Evolutionary conservation across 169 alveolate species (phyloP), one percentile per base, ranked within the genome.

Genomic region (Besnoitia besnoiti): DNA sequence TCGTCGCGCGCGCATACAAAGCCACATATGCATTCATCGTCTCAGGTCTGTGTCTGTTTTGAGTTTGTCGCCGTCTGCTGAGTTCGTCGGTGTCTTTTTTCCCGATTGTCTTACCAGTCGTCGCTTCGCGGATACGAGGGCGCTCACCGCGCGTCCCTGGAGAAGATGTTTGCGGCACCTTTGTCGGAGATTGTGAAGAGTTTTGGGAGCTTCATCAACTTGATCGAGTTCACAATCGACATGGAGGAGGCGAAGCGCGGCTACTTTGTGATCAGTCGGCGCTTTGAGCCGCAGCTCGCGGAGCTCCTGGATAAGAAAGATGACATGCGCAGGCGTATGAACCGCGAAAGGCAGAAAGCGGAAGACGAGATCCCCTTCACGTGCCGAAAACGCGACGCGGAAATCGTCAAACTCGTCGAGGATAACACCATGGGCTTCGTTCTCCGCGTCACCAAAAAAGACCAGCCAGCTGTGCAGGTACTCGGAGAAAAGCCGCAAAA

Each of bases 141-240:
- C 33, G 92, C 35, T 75, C 96, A 96, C 67, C 85, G 95, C 50
- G 94, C 90, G 55, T 94, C 97, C 27, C 46, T 96, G 47, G 87
- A 59, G 51, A 85, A 85, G 40, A 47, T 67, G 44, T 55, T 97
- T 80, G 91, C 96, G 37, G 95, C 91, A 49, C 98, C 98, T 62
- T 91, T 98, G 75, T 95, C 93, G 61, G 96, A 94, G 47, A 93
- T 95, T 49, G 93, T 98, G 37, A 93, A 95, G 87, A 96, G 95
- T 76, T 97, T 98, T 90, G 95, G 95, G 37, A 96, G 96, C 59
- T 97, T 97, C 89, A 93, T 97, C 85, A 96, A 96, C 84, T 96
- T 98, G 95, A 97, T 98, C 49, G 99, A 98, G 92, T 95, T 97
- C 93, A 97, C 99, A 10, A 96, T 98, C 33, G 99, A 98, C 94